Evolutionary conservation across 441 rosid genomes (phyloP).

Genomic region (Flueggea neowawraea): DNA sequence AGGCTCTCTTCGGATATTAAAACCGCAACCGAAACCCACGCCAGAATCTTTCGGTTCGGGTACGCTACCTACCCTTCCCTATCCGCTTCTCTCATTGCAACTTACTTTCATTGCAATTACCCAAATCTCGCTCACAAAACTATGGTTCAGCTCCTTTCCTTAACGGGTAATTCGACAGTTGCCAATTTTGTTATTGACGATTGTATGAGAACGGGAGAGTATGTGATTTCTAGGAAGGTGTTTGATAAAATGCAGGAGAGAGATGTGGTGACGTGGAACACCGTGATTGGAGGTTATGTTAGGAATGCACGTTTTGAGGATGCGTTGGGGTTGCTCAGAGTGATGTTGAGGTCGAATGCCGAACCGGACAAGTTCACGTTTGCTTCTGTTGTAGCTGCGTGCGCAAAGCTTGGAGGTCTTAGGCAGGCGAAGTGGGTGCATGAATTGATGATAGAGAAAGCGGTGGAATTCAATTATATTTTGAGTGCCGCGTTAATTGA

Average conservation of each 20-base stretch:
- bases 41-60: conserved; percentile 56
- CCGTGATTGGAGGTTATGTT: conserved; percentile 65
- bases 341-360: conserved; percentile 41
- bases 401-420: conserved; percentile 63
- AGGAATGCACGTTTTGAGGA: conserved; percentile 40
- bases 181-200: conserved; percentile 46
- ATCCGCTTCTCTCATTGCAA: conserved; percentile 39
- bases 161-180: conserved; percentile 30
- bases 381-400: conserved; percentile 51
- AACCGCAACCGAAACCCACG: conserved; percentile 45
- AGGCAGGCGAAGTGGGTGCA: conserved; percentile 64
- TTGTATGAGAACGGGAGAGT: conserved; percentile 40
- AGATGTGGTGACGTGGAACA: conserved; percentile 86
- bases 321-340: conserved; percentile 37
- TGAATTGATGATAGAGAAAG: conserved; percentile 38
- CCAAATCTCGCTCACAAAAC: conserved; percentile 33
- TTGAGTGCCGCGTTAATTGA: conserved; percentile 67
- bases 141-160: conserved; percentile 30
- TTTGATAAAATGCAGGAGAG: conserved; percentile 55
- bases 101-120: conserved; percentile 47
- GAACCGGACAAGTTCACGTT: conserved; percentile 52
- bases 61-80: conserved; percentile 53
- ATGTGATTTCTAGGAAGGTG: conserved; percentile 43
- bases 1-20: conserved; percentile 35
- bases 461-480: conserved; percentile 49